phyloP scores from a whole-genome alignment of 2,329 filamentous ascomycete genomes.

The Aspergillus costaricaensis region DNA sequence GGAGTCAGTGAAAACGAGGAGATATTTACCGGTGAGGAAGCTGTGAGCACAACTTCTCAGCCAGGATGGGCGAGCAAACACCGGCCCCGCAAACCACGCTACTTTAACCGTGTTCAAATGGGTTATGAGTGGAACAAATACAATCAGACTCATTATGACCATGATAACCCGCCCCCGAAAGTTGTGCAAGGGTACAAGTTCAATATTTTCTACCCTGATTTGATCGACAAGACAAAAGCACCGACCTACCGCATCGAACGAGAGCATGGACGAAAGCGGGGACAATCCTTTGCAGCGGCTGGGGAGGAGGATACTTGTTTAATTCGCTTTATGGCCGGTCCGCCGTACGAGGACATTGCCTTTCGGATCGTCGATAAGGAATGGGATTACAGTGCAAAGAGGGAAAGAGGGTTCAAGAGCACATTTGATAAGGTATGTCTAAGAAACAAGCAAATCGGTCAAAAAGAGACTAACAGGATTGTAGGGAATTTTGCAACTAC shows the following conservation, averaged over 20 bases:
- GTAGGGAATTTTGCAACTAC: slow-evolving; percentile 89
- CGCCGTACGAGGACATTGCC: slow-evolving; percentile 94
- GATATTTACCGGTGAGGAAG: slow-evolving; percentile 88
- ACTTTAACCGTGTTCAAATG: slow-evolving; percentile 98
- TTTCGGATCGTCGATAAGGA: slow-evolving; percentile 98
- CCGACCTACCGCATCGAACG: slow-evolving; percentile 95
- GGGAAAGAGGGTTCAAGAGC: slow-evolving; percentile 90
- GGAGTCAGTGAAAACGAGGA: slow-evolving; percentile 94
- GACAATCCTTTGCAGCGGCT: slow-evolving; percentile 88
- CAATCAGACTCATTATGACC: slow-evolving; percentile 99
- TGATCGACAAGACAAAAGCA: slow-evolving; percentile 91
- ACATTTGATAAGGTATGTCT: slow-evolving; percentile 89
- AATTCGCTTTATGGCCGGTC: slow-evolving; percentile 91
- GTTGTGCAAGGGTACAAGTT: slow-evolving; percentile 99
- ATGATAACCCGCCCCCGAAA: slow-evolving; percentile 95
- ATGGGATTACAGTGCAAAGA: slow-evolving; percentile 97
- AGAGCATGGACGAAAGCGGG: slow-evolving; percentile 83
- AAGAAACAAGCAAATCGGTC: background rate
- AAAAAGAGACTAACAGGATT: background rate
- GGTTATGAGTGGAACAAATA: slow-evolving; percentile 99
- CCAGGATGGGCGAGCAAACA: slow-evolving; percentile 84
- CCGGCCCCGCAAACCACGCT: slow-evolving; percentile 85
- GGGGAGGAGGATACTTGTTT: slow-evolving; percentile 97
- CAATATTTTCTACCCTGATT: slow-evolving; percentile 98
- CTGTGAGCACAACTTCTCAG: slow-evolving; percentile 63